A percentile compares a stretch with the other conserved stretches of the same genome.
Evolutionary conservation across 441 rosid genomes (phyloP).

Genomic region (Biscutella laevigata): DNA sequence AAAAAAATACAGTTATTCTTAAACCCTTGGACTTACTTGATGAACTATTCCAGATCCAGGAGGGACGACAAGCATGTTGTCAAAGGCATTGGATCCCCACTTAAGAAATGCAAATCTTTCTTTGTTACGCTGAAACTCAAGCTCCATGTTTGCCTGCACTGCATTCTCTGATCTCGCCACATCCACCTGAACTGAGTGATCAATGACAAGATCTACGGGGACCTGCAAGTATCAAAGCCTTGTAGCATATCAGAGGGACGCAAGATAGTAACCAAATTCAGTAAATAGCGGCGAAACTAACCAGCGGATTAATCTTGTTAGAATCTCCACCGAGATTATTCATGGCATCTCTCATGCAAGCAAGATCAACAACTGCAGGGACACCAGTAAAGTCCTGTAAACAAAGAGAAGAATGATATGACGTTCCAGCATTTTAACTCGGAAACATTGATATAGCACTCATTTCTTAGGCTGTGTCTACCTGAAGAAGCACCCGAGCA

Average conservation of each 20-base stretch:
- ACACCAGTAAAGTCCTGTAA: conserved; percentile 95
- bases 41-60: conserved; percentile 78
- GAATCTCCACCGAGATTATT: conserved; percentile 79
- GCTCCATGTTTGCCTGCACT: conserved; percentile 68
- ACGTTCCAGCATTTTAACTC: no score
- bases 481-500: conserved; percentile 96
- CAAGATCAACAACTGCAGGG: conserved; percentile 98
- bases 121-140: conserved; percentile 55
- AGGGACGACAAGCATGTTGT: conserved; percentile 70
- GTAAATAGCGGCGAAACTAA: no score
- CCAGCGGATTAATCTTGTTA: conserved; percentile 88
- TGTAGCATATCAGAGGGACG: no score
- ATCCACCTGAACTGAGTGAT: conserved; percentile 71
- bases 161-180: conserved; percentile 68
- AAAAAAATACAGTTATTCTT: no score
- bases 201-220: conserved; percentile 73
- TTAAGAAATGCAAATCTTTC: conserved; percentile 69
- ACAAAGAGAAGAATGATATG: no score
- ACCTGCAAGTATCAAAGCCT: no score
- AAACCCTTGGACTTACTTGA: conserved; percentile 46
- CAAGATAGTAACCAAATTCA: no score
- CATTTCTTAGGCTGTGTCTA: neutral
- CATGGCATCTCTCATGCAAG: conserved; percentile 99
- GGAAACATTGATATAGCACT: no score
- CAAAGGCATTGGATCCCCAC: conserved; percentile 65